A percentile compares a stretch with the other conserved stretches of the same genome.
phyloP scores from a whole-genome alignment of 805 yeast species.

The Teunomyces cretensis region DNA sequence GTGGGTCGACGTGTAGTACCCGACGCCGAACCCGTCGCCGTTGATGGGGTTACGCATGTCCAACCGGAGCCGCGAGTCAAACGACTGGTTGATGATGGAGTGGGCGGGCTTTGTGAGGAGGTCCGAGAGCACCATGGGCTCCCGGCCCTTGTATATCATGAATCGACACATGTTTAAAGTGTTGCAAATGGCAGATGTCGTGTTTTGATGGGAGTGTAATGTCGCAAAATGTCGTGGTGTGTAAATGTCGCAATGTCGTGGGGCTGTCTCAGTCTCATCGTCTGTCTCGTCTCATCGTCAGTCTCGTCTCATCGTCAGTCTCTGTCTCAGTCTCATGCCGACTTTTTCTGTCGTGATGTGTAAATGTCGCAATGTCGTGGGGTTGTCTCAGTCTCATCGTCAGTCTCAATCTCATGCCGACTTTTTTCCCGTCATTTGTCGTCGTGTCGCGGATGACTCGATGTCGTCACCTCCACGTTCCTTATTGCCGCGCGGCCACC shows the following conservation, averaged over 20 bases:
- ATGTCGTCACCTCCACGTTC: background rate
- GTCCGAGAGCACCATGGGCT: conserved; percentile 82
- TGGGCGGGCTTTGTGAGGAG: conserved; percentile 93
- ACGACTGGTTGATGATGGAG: conserved; percentile 94
- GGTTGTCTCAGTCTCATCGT: no score
- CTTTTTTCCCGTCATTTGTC: background rate
- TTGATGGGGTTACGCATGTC: conserved; percentile 91
- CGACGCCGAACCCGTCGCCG: conserved; percentile 98
- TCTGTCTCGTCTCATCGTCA: no score
- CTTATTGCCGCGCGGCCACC: background rate
- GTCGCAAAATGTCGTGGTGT: background rate
- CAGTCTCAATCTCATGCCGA: no score
- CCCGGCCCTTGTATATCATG: conserved; percentile 86
- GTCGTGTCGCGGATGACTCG: no score
- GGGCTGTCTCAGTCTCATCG: no score
- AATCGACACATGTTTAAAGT: conserved; percentile 77
- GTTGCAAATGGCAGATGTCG: background rate
- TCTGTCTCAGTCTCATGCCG: no score
- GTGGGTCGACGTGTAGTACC: conserved; percentile 63
- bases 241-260: no score
- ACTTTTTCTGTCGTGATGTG: no score
- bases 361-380: no score
- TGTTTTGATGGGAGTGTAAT: background rate
- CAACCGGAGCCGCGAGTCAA: conserved; percentile 82
- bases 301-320: no score